Conservation (phyloP, 257 asterid species). For the Petunia axillaris region DNA sequence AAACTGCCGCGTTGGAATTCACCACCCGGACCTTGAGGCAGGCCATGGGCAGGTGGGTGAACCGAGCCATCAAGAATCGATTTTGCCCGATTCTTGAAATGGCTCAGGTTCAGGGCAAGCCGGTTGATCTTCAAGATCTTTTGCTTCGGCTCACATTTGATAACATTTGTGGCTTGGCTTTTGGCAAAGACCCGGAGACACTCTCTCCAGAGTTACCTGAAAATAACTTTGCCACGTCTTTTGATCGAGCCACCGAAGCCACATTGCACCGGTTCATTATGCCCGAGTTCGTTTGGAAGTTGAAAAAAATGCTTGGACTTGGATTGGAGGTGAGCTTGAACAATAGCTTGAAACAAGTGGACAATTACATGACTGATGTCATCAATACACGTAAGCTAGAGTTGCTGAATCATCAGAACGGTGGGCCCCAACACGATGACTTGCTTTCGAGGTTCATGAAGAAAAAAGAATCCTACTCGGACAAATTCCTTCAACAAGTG, state of each 20-base stretch:
- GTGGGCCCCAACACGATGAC: constrained; percentile 54
- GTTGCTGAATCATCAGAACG: constrained; percentile 42
- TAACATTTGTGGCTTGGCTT: constrained; percentile 68
- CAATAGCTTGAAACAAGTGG: constrained; percentile 49
- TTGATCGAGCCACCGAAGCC: constrained; percentile 68
- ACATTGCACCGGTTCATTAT: constrained; percentile 52
- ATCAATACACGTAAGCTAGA: constrained; percentile 59
- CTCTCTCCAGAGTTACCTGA: constrained; percentile 49
- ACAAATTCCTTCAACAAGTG: constrained; percentile 59
- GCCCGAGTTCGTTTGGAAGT: constrained; percentile 59
- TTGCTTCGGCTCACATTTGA: constrained; percentile 62
- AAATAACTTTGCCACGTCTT: constrained; percentile 52
- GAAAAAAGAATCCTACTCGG: constrained; percentile 51
- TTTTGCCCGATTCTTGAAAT: constrained; percentile 51
- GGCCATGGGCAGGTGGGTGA: constrained; percentile 73
- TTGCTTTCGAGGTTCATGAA: constrained; percentile 64
- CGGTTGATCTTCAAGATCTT: constrained; percentile 60
- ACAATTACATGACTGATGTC: constrained; percentile 49
- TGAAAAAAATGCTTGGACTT: constrained; percentile 53
- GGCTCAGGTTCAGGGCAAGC: constrained; percentile 44
- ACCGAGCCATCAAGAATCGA: constrained; percentile 56
- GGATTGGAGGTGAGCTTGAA: constrained; percentile 54
- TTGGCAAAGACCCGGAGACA: constrained; percentile 65
- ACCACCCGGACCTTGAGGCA: constrained; percentile 63
- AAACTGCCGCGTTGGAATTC: constrained; percentile 66